Percentiles rank a stretch among this genome's conserved stretches.
phyloP scores from a whole-genome alignment of 139 green algal genomes.

The Coccomyxa sp. region DNA sequence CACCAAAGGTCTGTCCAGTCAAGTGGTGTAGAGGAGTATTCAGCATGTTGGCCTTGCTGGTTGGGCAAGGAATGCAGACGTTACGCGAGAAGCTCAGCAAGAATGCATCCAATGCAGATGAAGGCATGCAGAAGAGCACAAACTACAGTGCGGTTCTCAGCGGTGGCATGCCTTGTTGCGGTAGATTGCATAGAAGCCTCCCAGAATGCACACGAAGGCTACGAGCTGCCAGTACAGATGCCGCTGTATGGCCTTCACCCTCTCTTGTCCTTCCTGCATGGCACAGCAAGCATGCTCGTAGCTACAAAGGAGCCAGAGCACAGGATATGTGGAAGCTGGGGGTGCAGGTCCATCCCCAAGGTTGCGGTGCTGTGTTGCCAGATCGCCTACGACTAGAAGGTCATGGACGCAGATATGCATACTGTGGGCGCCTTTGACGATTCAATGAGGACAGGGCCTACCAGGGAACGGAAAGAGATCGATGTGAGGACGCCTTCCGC shows the following conservation, averaged over 20 bases:
- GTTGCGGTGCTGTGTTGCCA: neutral
- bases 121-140: neutral
- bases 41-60: neutral
- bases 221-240: neutral
- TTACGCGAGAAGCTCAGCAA: neutral
- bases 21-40: neutral
- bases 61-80: too few species aligned
- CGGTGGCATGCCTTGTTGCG: neutral
- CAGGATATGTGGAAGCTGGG: neutral
- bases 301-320: neutral
- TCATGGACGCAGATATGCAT: neutral
- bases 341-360: neutral
- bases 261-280: neutral
- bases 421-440: too few species aligned
- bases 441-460: neutral
- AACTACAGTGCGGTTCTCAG: too few species aligned
- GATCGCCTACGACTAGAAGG: neutral
- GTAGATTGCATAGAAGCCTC: neutral
- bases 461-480: neutral
- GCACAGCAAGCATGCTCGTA: neutral
- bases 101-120: neutral
- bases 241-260: neutral
- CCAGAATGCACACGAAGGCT: neutral
- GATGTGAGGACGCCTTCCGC: neutral
- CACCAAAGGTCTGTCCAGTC: neutral